Evolutionary conservation across 192 early-diverging fungal species (phyloP).

Genomic region (Coemansia sp.): DNA sequence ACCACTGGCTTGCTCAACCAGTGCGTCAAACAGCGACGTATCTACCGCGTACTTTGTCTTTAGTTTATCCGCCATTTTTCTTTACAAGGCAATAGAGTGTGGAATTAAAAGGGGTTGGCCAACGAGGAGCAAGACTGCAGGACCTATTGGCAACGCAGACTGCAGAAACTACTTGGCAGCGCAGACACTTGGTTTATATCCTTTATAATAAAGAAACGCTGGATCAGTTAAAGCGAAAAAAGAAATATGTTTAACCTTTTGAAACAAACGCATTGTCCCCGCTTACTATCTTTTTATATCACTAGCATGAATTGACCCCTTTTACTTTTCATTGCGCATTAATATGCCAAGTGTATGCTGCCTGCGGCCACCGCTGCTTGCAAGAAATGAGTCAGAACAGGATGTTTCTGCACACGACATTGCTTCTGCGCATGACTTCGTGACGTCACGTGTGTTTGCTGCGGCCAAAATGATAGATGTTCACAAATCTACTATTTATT

Average conservation of each 20-base stretch:
- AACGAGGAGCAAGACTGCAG: no score
- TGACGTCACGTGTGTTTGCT: not conserved
- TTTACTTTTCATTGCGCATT: not conserved
- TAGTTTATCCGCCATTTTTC: not conserved
- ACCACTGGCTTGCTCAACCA: conserved; percentile 41
- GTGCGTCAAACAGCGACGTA: conserved; percentile 41
- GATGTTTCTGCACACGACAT: no score
- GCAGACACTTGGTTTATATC: no score
- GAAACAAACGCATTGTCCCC: not conserved
- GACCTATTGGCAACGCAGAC: no score
- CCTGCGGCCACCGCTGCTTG: conserved; percentile 4
- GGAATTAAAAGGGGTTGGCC: not conserved
- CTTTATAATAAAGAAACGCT: not conserved
- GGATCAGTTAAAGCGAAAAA: not conserved
- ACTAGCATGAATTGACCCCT: not conserved
- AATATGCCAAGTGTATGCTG: not conserved
- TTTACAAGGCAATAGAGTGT: not conserved
- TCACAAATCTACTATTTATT: no score
- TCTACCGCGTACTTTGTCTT: conserved; percentile 46
- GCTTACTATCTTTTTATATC: not conserved
- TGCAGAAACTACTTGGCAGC: no score
- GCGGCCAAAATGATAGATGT: not conserved
- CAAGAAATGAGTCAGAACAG: not conserved
- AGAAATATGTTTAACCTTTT: not conserved
- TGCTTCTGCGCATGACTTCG: not conserved